Conservation (phyloP, 192 early-diverging fungal species). For the Coemansia sp. region DNA sequence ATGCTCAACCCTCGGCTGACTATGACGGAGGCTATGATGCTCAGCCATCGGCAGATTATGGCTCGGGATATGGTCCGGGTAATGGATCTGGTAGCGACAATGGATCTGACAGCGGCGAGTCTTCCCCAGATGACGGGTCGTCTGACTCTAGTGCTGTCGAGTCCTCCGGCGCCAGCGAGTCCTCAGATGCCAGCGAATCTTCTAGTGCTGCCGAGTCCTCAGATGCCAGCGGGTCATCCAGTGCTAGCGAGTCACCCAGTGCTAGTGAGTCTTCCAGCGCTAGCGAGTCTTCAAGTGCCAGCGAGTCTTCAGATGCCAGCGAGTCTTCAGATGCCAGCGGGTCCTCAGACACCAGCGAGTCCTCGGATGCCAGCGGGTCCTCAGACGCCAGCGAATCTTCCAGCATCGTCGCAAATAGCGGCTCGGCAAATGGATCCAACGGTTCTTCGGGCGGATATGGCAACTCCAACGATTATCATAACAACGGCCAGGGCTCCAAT, state of each 20-base stretch:
- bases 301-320: not conserved
- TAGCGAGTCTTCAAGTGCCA: not conserved
- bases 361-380: slow-evolving; percentile 4
- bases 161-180: not conserved
- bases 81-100: slow-evolving; percentile 5
- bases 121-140: not conserved
- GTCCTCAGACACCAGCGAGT: not conserved
- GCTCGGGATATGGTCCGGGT: slow-evolving; percentile 8
- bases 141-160: slow-evolving; percentile 3
- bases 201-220: not conserved
- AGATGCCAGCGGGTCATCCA: not conserved
- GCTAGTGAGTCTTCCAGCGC: not conserved
- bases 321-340: not conserved
- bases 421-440: not conserved
- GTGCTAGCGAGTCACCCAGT: not conserved
- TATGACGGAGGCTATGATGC: slow-evolving; percentile 10
- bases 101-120: not conserved
- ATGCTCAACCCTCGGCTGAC: not conserved
- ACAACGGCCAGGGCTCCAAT: not conserved
- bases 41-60: not conserved
- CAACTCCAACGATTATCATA: not conserved
- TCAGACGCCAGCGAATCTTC: not conserved
- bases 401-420: not conserved
- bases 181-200: not conserved
- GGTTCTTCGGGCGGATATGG: not conserved